phyloP scores from a whole-genome alignment of 768 basidiomycete species.

The Tylopilus subfusipes region DNA sequence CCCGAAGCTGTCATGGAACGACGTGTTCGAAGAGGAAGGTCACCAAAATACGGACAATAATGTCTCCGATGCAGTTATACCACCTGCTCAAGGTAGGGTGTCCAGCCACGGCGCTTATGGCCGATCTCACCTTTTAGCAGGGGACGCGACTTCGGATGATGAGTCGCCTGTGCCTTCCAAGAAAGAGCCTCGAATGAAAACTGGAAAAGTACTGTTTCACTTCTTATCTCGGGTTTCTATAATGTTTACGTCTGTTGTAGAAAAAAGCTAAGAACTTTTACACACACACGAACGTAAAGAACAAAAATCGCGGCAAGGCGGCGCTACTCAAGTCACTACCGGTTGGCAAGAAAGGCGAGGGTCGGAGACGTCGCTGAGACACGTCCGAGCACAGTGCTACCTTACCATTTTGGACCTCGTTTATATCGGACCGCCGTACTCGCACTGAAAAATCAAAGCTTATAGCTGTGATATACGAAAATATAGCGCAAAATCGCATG shows the following conservation, averaged over 20 bases:
- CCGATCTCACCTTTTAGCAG: slow-evolving; percentile 22
- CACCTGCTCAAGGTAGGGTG: slow-evolving; percentile 20
- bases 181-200: slow-evolving; percentile 85
- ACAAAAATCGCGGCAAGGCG: slow-evolving; percentile 70
- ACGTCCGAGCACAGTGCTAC: slow-evolving; percentile 13
- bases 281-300: slow-evolving; percentile 79
- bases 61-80: slow-evolving; percentile 4
- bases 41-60: slow-evolving; percentile 21
- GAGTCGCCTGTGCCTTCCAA: slow-evolving; percentile 33
- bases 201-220: slow-evolving; percentile 66
- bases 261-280: slow-evolving; percentile 91
- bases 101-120: neutral
- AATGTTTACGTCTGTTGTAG: slow-evolving; percentile 37
- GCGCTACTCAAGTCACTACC: slow-evolving; percentile 56
- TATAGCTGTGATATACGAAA: slow-evolving; percentile 13
- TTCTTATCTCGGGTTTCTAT: neutral
- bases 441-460: slow-evolving; percentile 10
- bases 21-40: slow-evolving; percentile 68
- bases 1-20: slow-evolving; percentile 75
- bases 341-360: slow-evolving; percentile 46
- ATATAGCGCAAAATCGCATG: slow-evolving; percentile 4
- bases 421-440: slow-evolving; percentile 1
- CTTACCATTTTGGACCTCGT: slow-evolving; percentile 10
- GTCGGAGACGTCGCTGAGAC: slow-evolving; percentile 36
- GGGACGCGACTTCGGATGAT: slow-evolving; percentile 31